Evolutionary conservation across 148 eudicot species (phyloP).

Genomic region (Vaccinium vitisidaea): DNA sequence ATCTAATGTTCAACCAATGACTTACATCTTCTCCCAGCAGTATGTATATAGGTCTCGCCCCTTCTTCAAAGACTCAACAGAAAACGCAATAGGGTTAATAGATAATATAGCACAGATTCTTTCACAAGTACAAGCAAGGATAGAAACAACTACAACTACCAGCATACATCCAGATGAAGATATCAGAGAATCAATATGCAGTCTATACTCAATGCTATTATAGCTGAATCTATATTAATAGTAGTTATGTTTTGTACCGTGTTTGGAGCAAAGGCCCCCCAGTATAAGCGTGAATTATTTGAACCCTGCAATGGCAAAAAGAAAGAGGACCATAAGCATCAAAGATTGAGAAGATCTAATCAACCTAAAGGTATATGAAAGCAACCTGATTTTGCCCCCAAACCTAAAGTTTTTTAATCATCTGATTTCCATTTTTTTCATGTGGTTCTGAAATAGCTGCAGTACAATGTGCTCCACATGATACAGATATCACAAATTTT

Average conservation of each 20-base stretch:
- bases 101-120: not conserved
- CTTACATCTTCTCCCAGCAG: not conserved
- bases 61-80: not conserved
- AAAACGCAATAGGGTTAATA: not conserved
- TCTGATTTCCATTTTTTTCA: conserved; percentile 69
- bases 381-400: conserved; percentile 99
- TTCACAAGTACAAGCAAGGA: not conserved
- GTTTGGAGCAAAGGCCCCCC: conserved; percentile 94
- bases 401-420: conserved; percentile 86
- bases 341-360: conserved; percentile 3
- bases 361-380: conserved; percentile 6
- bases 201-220: not conserved
- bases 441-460: conserved; percentile 97
- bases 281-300: conserved; percentile 76
- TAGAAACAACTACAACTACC: not conserved
- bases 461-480: conserved; percentile 99
- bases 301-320: conserved; percentile 58
- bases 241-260: conserved; percentile 46
- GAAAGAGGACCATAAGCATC: conserved; percentile 12
- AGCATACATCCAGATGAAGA: not conserved
- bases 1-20: not conserved
- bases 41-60: not conserved
- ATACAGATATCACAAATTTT: conserved; percentile 77
- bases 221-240: not conserved
- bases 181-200: not conserved